phyloP scores from a whole-genome alignment of 257 asterid genomes.

The Ehretia macrophylla region DNA sequence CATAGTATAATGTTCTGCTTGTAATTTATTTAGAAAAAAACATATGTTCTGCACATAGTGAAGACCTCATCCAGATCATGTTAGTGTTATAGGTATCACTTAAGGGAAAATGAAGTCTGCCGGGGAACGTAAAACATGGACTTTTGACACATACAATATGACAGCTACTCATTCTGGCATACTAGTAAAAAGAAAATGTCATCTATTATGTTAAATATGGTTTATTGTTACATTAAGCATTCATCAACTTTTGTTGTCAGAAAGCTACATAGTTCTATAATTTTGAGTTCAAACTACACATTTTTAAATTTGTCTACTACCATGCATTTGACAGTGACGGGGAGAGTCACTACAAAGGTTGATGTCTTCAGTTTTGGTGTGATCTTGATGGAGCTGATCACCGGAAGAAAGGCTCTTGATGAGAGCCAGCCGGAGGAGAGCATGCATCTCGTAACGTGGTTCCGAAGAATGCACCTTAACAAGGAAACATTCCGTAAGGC shows the following conservation, averaged over 20 bases:
- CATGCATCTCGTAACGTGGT: constrained; percentile 96
- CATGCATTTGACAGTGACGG: constrained; percentile 56
- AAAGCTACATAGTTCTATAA: background rate
- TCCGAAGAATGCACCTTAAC: constrained; percentile 74
- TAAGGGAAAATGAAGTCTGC: too few species aligned
- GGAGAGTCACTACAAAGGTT: constrained; percentile 90
- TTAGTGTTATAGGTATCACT: too few species aligned
- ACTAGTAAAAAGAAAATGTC: too few species aligned
- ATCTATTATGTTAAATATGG: background rate
- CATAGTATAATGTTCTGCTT: background rate
- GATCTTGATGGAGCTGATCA: constrained; percentile 88
- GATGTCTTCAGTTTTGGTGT: constrained; percentile 95
- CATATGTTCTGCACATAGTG: too few species aligned
- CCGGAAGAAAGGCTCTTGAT: constrained; percentile 87
- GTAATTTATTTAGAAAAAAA: too few species aligned
- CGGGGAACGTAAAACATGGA: too few species aligned
- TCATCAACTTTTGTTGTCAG: background rate
- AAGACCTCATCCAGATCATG: too few species aligned
- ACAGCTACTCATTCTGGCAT: too few species aligned
- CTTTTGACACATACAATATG: background rate
- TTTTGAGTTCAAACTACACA: background rate
- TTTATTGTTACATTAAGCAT: background rate
- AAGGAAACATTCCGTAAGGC: constrained; percentile 80
- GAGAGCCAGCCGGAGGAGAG: constrained; percentile 94
- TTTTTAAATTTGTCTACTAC: constrained; percentile 12